A percentile compares a stretch with the other conserved stretches of the same genome.
phyloP scores from a whole-genome alignment of 2,329 filamentous ascomycete genomes.

The Xenoacremonium recifei region DNA sequence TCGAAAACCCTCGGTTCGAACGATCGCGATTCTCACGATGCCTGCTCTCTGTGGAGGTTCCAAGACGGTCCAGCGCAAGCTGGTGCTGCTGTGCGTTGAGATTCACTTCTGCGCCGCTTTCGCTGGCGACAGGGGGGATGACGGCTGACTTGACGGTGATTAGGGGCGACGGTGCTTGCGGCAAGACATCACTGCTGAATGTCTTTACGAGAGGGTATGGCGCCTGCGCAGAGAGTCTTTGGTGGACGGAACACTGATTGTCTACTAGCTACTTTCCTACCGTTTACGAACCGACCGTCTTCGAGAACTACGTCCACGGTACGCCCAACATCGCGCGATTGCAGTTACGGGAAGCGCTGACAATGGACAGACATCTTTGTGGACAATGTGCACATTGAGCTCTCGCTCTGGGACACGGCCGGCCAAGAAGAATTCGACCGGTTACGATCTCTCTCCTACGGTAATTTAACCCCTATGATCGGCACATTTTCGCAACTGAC shows the following conservation, averaged over 20 bases:
- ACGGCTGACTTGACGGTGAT: slow-evolving; percentile 12
- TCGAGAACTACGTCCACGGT: slow-evolving; percentile 99
- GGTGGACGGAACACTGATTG: neutral
- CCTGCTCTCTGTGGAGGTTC: slow-evolving; percentile 61
- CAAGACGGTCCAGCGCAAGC: slow-evolving; percentile 92
- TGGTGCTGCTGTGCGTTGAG: slow-evolving; percentile 73
- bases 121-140: neutral
- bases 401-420: slow-evolving; percentile 97
- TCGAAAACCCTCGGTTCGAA: too few relatives aligned
- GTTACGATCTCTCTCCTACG: slow-evolving; percentile 91
- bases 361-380: slow-evolving; percentile 93
- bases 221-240: neutral
- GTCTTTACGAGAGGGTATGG: slow-evolving; percentile 95
- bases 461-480: slow-evolving; percentile 36
- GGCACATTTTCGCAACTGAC: slow-evolving; percentile 4
- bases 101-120: too few relatives aligned
- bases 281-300: slow-evolving; percentile 97
- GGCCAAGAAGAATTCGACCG: slow-evolving; percentile 99
- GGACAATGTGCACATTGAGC: slow-evolving; percentile 93
- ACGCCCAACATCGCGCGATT: too few relatives aligned
- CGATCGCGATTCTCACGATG: too few relatives aligned
- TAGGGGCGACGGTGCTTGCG: slow-evolving; percentile 92
- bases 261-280: slow-evolving; percentile 83
- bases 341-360: too few relatives aligned
- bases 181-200: slow-evolving; percentile 95